phyloP scores from a whole-genome alignment of 495 filamentous ascomycete genomes.

The Aspergillus olivimuriae region DNA sequence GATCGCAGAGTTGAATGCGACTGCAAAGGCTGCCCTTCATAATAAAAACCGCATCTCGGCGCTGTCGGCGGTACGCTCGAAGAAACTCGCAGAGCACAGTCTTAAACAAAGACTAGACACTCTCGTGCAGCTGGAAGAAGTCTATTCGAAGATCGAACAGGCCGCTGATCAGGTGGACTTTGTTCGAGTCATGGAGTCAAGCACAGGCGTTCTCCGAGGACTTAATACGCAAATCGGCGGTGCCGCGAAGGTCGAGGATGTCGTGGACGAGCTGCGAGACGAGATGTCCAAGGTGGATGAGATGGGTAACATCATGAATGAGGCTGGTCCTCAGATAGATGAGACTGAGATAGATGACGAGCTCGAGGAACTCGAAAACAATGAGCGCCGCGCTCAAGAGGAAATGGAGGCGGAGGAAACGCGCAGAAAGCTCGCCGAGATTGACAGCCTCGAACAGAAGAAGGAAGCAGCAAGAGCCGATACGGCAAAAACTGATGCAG shows the following conservation, averaged over 20 bases:
- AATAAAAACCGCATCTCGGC: constrained; percentile 69
- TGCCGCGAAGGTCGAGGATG: constrained; percentile 64
- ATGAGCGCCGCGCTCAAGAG: constrained; percentile 53
- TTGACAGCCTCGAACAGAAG: constrained; percentile 35
- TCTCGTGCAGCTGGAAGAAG: constrained; percentile 73
- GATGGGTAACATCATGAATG: constrained; percentile 66
- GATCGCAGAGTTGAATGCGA: constrained; percentile 40
- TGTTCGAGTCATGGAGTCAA: constrained; percentile 72
- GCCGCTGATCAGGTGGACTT: constrained; percentile 77
- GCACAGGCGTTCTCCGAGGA: constrained; percentile 58
- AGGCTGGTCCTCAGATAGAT: constrained; percentile 56
- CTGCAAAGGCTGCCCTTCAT: constrained; percentile 60
- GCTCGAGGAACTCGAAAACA: constrained; percentile 66
- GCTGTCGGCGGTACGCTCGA: constrained; percentile 68
- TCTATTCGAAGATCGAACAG: constrained; percentile 74
- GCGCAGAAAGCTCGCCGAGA: constrained; percentile 37
- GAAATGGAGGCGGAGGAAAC: constrained; percentile 42
- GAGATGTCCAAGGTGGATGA: constrained; percentile 82
- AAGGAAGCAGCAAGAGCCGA: constrained; percentile 23
- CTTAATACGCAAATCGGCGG: constrained; percentile 77
- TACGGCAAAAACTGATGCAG: constrained; percentile 20
- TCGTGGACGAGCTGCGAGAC: constrained; percentile 66
- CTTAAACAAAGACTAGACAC: constrained; percentile 63
- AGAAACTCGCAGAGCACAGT: constrained; percentile 69
- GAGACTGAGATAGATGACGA: constrained; percentile 87